A percentile compares a stretch with the other conserved stretches of the same genome.
Evolutionary conservation across 768 basidiomycete genomes (phyloP).

Genomic region (Amanita pallidorosea): DNA sequence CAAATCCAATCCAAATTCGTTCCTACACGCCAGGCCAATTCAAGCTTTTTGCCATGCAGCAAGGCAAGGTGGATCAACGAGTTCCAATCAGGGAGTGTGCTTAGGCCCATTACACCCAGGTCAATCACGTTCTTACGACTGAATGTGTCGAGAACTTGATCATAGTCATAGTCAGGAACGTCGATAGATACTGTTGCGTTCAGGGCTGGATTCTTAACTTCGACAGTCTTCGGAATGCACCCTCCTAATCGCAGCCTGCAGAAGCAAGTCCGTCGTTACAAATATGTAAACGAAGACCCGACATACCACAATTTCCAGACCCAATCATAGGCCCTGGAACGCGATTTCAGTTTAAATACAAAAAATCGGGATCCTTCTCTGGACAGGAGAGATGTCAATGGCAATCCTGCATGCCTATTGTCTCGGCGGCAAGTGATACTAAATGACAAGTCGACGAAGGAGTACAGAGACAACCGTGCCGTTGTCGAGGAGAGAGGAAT

Average conservation of each 20-base stretch:
- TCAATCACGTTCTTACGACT: slow-evolving; percentile 50
- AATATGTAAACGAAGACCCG: background rate
- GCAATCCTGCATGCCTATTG: slow-evolving; percentile 29
- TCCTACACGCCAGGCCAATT: slow-evolving; percentile 70
- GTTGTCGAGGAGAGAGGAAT: slow-evolving; percentile 56
- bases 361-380: slow-evolving; percentile 77
- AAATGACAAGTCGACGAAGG: slow-evolving; percentile 78
- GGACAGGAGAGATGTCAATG: slow-evolving; percentile 35
- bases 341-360: slow-evolving; percentile 72
- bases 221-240: slow-evolving; percentile 53
- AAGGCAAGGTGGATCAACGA: slow-evolving; percentile 44
- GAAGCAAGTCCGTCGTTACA: background rate
- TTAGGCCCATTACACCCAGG: slow-evolving; percentile 48
- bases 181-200: slow-evolving; percentile 62
- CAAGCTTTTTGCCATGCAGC: slow-evolving; percentile 44
- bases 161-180: slow-evolving; percentile 37
- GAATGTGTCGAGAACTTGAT: slow-evolving; percentile 39
- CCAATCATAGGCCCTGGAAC: slow-evolving; percentile 81
- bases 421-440: slow-evolving; percentile 60
- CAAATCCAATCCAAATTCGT: slow-evolving; percentile 83
- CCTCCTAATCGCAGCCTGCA: slow-evolving; percentile 66
- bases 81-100: slow-evolving; percentile 49
- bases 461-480: slow-evolving; percentile 78
- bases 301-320: slow-evolving; percentile 74
- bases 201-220: slow-evolving; percentile 59